These are phyloP conservation scores for Penicillium daleae DNA, from an alignment of 495 filamentous ascomycete species.

Conservation along the genomic window DNA sequence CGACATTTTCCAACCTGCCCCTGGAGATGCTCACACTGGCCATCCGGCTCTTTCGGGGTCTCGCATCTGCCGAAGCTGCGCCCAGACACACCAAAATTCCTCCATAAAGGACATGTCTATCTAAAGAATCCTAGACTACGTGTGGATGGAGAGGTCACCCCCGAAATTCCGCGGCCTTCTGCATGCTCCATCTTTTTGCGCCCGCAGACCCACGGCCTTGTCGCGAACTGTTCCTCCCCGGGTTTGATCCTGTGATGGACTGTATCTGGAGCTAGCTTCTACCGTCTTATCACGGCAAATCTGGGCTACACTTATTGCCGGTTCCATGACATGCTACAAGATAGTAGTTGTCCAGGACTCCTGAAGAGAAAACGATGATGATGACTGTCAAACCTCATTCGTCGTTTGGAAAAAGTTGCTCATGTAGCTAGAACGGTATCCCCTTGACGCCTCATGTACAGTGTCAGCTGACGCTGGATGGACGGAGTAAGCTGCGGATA, in stretches of 20 bases:
- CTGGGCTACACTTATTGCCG: constrained; percentile 7
- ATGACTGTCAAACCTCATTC: too few relatives aligned
- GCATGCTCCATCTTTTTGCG: constrained; percentile 9
- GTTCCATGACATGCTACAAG: background rate
- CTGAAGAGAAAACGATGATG: background rate
- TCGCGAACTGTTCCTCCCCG: constrained; percentile 1
- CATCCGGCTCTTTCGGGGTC: constrained; percentile 19
- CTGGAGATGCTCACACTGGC: constrained; percentile 3
- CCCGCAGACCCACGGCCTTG: constrained; percentile 8
- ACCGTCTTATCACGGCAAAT: constrained; percentile 12
- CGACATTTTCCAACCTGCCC: constrained; percentile 11
- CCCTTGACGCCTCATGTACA: too few relatives aligned
- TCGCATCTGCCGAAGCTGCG: constrained; percentile 22
- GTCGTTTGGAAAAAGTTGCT: too few relatives aligned
- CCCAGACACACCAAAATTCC: background rate
- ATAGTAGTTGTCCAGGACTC: background rate
- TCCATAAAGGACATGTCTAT: background rate
- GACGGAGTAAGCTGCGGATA: background rate
- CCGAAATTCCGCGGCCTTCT: background rate
- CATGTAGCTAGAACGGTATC: too few relatives aligned
- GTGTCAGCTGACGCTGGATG: too few relatives aligned
- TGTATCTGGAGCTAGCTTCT: background rate
- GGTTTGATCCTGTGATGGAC: constrained; percentile 13
- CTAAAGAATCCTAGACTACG: background rate
- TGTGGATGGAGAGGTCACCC: background rate